Evolutionary conservation across 305 asterid genomes (phyloP).

Genomic region (Solanum hybrid): DNA sequence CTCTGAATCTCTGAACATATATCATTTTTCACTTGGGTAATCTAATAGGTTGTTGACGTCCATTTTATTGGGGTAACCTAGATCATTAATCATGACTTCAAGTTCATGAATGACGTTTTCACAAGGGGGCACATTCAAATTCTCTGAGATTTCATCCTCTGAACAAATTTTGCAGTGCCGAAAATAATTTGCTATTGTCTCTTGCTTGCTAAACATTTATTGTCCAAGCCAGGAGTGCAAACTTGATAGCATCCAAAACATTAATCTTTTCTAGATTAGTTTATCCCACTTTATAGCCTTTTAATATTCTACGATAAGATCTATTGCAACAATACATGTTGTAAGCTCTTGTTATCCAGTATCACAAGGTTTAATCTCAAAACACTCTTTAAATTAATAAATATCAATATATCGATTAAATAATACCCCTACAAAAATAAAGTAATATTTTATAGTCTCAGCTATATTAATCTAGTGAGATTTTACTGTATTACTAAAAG

Average conservation of each 20-base stretch:
- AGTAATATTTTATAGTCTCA: neutral
- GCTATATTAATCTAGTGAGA: neutral
- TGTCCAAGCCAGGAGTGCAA: accelerated
- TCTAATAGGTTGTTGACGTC: neutral
- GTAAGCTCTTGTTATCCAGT: neutral
- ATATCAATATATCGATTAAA: too few species aligned
- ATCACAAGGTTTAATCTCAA: too few species aligned
- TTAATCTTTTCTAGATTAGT: too few species aligned
- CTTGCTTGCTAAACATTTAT: too few species aligned
- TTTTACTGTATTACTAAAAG: neutral
- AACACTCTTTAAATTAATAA: neutral
- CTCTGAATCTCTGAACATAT: neutral
- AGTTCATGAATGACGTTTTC: too few species aligned
- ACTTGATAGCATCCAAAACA: neutral
- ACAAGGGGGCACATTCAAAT: too few species aligned
- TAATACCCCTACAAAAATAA: too few species aligned
- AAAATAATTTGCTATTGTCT: neutral
- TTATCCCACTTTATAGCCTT: neutral
- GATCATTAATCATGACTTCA: neutral
- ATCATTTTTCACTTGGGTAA: too few species aligned
- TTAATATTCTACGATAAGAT: too few species aligned
- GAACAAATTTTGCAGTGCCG: neutral
- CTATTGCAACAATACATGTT: neutral
- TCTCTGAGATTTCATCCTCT: neutral
- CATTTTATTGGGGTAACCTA: neutral